A percentile compares a stretch with the other conserved stretches of the same genome.
phyloP scores from a whole-genome alignment of 192 early-diverging fungal genomes.

The Phycomyces blakesleeanus region DNA sequence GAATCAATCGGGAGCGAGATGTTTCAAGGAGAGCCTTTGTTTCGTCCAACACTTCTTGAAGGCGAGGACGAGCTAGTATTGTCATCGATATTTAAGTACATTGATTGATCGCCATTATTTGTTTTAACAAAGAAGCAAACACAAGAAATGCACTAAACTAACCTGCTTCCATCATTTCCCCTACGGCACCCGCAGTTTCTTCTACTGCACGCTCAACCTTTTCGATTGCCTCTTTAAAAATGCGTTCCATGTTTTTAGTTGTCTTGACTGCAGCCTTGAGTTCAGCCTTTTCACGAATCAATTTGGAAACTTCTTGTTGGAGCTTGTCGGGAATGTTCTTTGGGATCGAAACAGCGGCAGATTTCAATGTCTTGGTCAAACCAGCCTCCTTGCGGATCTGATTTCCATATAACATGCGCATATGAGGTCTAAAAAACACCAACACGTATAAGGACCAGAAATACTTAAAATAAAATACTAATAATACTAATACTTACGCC shows the following conservation, averaged over 20 bases:
- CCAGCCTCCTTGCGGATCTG: constrained; percentile 82
- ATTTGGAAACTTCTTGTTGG: constrained; percentile 42
- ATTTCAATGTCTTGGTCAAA: constrained; percentile 63
- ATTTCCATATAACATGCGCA: constrained; percentile 83
- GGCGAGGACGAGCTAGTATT: constrained; percentile 44
- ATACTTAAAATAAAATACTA: too few species aligned
- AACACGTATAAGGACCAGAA: too few species aligned
- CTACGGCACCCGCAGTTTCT: constrained; percentile 46
- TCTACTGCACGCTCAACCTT: constrained; percentile 66
- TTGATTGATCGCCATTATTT: too few species aligned
- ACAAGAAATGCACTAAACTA: not conserved
- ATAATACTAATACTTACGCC: constrained; percentile 24
- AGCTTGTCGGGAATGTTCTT: constrained; percentile 51
- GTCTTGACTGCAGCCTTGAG: constrained; percentile 37
- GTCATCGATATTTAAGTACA: too few species aligned
- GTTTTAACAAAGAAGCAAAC: not conserved
- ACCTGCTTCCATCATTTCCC: constrained; percentile 45
- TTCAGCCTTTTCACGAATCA: constrained; percentile 53
- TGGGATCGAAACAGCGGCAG: constrained; percentile 57
- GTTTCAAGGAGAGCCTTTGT: constrained; percentile 42
- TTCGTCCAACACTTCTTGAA: constrained; percentile 46
- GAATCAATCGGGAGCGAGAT: constrained; percentile 27
- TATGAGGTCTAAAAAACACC: constrained; percentile 65
- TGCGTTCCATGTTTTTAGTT: constrained; percentile 38
- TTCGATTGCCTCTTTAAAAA: constrained; percentile 50